A percentile compares a stretch with the other conserved stretches of the same genome.
phyloP scores from a whole-genome alignment of 257 asterid species.

The Nemophila menziesii region DNA sequence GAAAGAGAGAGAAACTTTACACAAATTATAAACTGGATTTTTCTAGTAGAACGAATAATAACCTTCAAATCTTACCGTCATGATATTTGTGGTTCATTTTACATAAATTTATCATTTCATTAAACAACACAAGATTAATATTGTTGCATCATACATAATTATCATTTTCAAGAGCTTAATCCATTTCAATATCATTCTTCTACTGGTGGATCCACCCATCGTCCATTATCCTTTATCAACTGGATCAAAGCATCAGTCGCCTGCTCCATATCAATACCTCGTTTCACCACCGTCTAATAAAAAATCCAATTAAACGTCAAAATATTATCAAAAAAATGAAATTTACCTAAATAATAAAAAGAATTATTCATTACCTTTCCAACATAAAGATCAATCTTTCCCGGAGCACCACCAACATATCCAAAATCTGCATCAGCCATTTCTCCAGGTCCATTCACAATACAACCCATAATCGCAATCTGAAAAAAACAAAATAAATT shows the following conservation, averaged over 20 bases:
- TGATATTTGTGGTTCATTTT: too few species aligned
- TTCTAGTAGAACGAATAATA: too few species aligned
- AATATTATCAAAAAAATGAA: neutral
- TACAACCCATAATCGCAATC: conserved; percentile 99
- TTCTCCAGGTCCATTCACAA: conserved; percentile 98
- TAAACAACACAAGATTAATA: neutral
- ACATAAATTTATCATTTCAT: neutral
- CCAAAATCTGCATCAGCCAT: conserved; percentile 99
- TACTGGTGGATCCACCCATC: conserved; percentile 72
- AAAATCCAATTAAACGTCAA: neutral
- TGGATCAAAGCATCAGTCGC: conserved; percentile 80
- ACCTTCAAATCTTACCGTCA: too few species aligned
- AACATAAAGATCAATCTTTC: conserved; percentile 94
- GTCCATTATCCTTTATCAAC: conserved; percentile 71
- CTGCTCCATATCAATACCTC: conserved; percentile 60
- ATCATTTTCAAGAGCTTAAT: neutral
- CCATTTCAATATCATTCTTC: conserved; percentile 31
- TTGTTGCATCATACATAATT: neutral
- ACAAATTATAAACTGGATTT: too few species aligned
- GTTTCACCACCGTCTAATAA: conserved; percentile 56
- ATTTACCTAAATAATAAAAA: too few species aligned
- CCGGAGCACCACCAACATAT: conserved; percentile 98
- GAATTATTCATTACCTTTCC: conserved; percentile 59
- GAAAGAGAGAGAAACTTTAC: too few species aligned
- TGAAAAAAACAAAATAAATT: conserved; percentile 16